Conservation (phyloP, 2,329 filamentous ascomycete species). For the Verticillium klebahnii region DNA sequence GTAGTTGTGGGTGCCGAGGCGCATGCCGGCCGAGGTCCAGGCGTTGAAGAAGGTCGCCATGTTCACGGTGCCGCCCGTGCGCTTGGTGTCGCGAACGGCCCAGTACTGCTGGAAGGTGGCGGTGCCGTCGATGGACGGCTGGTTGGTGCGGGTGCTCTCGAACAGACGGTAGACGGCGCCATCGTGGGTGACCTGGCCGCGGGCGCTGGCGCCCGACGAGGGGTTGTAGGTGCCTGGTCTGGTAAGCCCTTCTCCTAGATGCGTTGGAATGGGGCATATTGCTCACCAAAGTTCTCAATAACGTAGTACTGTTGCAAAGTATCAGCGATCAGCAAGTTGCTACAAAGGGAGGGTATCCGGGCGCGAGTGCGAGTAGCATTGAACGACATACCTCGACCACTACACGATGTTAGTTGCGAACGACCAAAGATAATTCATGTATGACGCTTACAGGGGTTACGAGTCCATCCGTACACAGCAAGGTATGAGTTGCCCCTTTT, state of each 20-base stretch:
- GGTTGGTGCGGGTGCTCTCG: slow-evolving; percentile 41
- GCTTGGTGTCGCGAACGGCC: slow-evolving; percentile 41
- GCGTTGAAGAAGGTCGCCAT: slow-evolving; percentile 48
- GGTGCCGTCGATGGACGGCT: slow-evolving; percentile 50
- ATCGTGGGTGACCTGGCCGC: slow-evolving; percentile 45
- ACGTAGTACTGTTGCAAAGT: slow-evolving; percentile 1
- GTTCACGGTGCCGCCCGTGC: slow-evolving; percentile 47
- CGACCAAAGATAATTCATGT: slow-evolving; percentile 6
- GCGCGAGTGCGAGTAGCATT: neutral
- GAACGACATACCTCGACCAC: neutral
- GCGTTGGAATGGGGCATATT: neutral
- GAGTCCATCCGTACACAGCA: slow-evolving; percentile 33
- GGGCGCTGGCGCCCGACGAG: slow-evolving; percentile 23
- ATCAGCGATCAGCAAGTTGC: neutral
- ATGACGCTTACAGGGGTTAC: slow-evolving; percentile 16
- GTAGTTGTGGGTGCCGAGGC: slow-evolving; percentile 46
- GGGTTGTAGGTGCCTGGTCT: slow-evolving; percentile 8
- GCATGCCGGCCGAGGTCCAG: slow-evolving; percentile 44
- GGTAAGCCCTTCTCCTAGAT: neutral
- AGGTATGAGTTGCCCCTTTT: slow-evolving; percentile 32
- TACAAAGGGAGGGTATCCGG: accelerated
- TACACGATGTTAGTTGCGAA: slow-evolving; percentile 24
- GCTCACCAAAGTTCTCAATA: slow-evolving; percentile 8
- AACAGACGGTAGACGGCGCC: slow-evolving; percentile 50
- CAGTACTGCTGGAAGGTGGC: slow-evolving; percentile 51